Percentiles rank a stretch among this genome's conserved stretches.
phyloP scores from a whole-genome alignment of 2,329 filamentous ascomycete genomes.

The Nannizzia gypsea region DNA sequence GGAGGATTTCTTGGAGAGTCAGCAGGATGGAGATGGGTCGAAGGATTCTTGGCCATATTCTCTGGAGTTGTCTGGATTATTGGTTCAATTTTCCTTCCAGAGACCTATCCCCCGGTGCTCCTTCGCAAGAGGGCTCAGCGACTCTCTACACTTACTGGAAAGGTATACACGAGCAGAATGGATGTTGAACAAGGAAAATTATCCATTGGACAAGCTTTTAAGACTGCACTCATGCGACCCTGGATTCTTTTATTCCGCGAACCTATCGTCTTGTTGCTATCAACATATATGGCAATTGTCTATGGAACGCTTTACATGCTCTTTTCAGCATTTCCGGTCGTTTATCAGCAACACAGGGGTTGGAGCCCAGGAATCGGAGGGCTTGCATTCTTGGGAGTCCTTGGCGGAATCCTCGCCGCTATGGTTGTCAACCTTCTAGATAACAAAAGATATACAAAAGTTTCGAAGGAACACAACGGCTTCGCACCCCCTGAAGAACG shows the following conservation, averaged over 20 bases:
- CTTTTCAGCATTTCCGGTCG: slow-evolving; percentile 52
- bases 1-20: slow-evolving; percentile 51
- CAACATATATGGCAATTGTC: slow-evolving; percentile 52
- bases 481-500: slow-evolving; percentile 55
- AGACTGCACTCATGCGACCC: slow-evolving; percentile 49
- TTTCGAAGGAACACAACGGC: slow-evolving; percentile 38
- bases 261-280: slow-evolving; percentile 54
- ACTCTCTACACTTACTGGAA: slow-evolving; percentile 43
- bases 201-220: slow-evolving; percentile 40
- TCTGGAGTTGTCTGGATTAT: slow-evolving; percentile 47
- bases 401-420: slow-evolving; percentile 52
- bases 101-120: slow-evolving; percentile 50
- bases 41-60: slow-evolving; percentile 49
- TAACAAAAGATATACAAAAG: slow-evolving; percentile 43
- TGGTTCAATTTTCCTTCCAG: slow-evolving; percentile 42
- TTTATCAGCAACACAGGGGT: slow-evolving; percentile 49
- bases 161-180: slow-evolving; percentile 44
- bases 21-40: slow-evolving; percentile 55
- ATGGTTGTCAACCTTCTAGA: slow-evolving; percentile 42
- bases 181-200: slow-evolving; percentile 37
- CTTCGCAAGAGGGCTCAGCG: slow-evolving; percentile 42
- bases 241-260: slow-evolving; percentile 59
- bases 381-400: slow-evolving; percentile 56
- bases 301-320: slow-evolving; percentile 42
- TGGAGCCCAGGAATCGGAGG: slow-evolving; percentile 51